Evolutionary conservation across 2,329 filamentous ascomycete genomes (phyloP), one percentile per base, ranked within the genome.

Genomic region (Colletotrichum endophyticum): DNA sequence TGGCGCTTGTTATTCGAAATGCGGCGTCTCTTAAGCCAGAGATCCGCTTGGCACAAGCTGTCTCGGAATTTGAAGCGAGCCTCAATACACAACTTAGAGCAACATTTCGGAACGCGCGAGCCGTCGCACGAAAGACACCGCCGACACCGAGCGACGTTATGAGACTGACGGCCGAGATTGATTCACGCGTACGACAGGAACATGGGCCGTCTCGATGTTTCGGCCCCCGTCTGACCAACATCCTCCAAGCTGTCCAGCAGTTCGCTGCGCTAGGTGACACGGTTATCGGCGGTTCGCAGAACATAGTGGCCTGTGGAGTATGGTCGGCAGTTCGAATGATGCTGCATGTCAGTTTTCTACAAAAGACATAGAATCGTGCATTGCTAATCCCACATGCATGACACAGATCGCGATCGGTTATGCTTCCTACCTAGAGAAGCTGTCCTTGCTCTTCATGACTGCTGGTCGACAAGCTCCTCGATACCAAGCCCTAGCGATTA

Each of bases 321-420:
- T 89, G 87, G 88, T 82, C 85, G 0, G 69, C 87, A 2, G 85
- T 88, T 8, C 82, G 86, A 49, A 83, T 85, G 77, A 83, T 85
- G 3, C 79, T 89, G 27, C 27, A 67, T 15, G 64, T 56, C 7
- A 16, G 36, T 39, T 4, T 7, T n/a, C n/a, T n/a, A n/a, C n/a
- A n/a, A n/a, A n/a, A n/a, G n/a, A n/a, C n/a, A n/a, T n/a, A n/a
- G n/a, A n/a, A n/a, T n/a, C n/a, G n/a, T n/a, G n/a, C n/a, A n/a
- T n/a, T n/a, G n/a, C n/a, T n/a, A n/a, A n/a, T n/a, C n/a, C n/a
- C n/a, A n/a, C n/a, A n/a, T n/a, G n/a, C n/a, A n/a, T n/a, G n/a
- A n/a, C n/a, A n/a, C 32, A 39, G 36, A 39, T 39, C 8, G 19
- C 19, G 5, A n/a, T 44, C 39, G 19, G 8, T 0, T 44, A 44